Percentiles rank a stretch among this genome's conserved stretches.
These are phyloP conservation scores for Auxenochlorella pyrenoidosa DNA, from an alignment of 139 green algal genomes.

Conservation along the genomic window DNA sequence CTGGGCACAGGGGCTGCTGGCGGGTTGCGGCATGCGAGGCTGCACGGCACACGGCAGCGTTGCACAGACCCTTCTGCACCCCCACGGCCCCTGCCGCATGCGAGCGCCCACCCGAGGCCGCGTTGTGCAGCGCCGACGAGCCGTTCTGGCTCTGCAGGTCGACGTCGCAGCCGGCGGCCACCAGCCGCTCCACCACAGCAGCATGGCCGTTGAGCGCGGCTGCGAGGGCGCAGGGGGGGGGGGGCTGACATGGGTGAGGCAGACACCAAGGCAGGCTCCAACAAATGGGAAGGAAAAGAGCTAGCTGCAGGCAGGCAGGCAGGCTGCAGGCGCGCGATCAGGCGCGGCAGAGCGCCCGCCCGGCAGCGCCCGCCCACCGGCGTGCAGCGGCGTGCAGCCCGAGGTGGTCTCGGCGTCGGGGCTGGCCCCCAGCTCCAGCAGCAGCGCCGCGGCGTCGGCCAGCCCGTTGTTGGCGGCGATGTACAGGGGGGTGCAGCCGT, in stretches of 20 bases:
- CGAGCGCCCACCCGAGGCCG: conserved; percentile 28
- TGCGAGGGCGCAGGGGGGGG: conserved; percentile 27
- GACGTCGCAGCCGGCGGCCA: conserved; percentile 41
- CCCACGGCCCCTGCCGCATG: too few relatives aligned
- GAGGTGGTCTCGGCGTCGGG: conserved; percentile 40
- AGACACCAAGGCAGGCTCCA: background rate
- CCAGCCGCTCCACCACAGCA: conserved; percentile 37
- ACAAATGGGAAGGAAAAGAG: background rate
- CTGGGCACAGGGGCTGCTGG: too few relatives aligned
- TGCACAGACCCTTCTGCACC: too few relatives aligned
- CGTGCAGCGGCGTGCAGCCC: conserved; percentile 43
- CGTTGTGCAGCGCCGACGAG: conserved; percentile 60
- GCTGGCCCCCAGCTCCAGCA: conserved; percentile 51
- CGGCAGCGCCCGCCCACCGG: conserved; percentile 32
- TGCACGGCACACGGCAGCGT: too few relatives aligned
- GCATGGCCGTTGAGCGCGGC: conserved; percentile 59
- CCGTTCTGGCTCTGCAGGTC: conserved; percentile 53
- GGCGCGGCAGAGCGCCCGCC: too few relatives aligned
- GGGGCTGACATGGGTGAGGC: background rate
- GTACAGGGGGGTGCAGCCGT: conserved; percentile 58
- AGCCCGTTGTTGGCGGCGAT: conserved; percentile 53
- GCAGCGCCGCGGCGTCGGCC: conserved; percentile 23
- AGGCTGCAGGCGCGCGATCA: background rate
- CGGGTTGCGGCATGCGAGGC: too few relatives aligned
- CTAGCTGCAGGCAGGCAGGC: conserved; percentile 1